Conservation (phyloP, 352 stramenopile genomes). For the Pythium aristosporum region DNA sequence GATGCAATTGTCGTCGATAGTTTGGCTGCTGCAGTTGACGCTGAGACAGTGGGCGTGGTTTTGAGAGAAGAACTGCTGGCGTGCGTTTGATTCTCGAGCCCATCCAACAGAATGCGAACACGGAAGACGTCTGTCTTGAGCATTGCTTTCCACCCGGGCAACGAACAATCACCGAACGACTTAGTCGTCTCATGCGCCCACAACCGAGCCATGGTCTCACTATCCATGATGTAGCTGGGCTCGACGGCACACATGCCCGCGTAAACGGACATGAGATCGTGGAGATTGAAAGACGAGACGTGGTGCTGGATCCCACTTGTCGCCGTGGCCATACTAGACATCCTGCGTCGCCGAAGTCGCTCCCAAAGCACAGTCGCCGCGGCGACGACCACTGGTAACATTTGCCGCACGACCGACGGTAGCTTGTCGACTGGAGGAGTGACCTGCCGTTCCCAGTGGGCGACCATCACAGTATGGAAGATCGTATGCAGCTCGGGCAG, state of each 20-base stretch:
- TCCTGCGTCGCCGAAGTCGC: constrained; percentile 25
- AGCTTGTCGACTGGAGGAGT: constrained; percentile 19
- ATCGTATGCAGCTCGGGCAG: constrained; percentile 24
- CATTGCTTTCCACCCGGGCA: not conserved
- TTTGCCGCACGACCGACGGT: constrained; percentile 7
- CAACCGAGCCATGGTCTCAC: constrained; percentile 42
- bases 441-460: constrained; percentile 22
- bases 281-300: constrained; percentile 32
- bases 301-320: not conserved
- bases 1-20: constrained; percentile 5
- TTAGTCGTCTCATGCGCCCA: constrained; percentile 51
- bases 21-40: not conserved
- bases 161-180: constrained; percentile 30
- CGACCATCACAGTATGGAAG: constrained; percentile 20
- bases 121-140: constrained; percentile 23
- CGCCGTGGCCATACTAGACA: not conserved
- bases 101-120: constrained; percentile 28
- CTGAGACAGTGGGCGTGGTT: not conserved
- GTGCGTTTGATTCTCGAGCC: constrained; percentile 13
- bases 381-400: constrained; percentile 21
- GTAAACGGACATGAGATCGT: constrained; percentile 51
- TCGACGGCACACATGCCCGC: constrained; percentile 44
- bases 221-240: constrained; percentile 35
- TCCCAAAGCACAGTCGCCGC: constrained; percentile 58
- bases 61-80: not conserved